Conservation (phyloP, 2,329 filamentous ascomycete genomes). For the Cordyceps militaris region DNA sequence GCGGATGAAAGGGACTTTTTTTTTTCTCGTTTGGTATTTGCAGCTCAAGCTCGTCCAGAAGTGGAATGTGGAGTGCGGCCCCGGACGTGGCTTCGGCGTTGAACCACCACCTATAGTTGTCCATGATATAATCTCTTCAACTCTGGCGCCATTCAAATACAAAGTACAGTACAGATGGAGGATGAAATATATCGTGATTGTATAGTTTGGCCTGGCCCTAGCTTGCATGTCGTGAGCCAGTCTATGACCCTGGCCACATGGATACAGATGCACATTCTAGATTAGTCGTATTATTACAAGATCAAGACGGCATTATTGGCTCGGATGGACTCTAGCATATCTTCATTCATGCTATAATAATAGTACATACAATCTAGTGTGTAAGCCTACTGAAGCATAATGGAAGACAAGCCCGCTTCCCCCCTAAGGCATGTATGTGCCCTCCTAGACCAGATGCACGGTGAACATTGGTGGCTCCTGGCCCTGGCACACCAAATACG, state of each 20-base stretch:
- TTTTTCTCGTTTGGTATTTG: not conserved
- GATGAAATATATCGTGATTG: not conserved
- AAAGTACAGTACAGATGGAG: too few relatives aligned
- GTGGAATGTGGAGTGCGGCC: constrained; percentile 5
- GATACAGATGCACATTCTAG: not conserved
- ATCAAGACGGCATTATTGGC: too few relatives aligned
- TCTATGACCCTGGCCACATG: not conserved
- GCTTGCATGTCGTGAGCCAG: not conserved
- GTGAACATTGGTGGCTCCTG: constrained; percentile 36
- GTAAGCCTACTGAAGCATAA: not conserved
- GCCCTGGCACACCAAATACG: constrained; percentile 60
- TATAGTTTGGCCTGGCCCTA: not conserved
- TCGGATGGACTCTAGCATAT: not conserved
- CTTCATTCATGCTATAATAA: not conserved
- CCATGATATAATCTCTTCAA: not conserved
- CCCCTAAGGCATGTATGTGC: constrained; percentile 10
- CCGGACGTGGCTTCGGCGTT: not conserved
- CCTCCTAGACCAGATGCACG: constrained; percentile 32
- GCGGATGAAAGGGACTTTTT: constrained; percentile 9
- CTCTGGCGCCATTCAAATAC: not conserved
- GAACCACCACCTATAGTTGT: not conserved
- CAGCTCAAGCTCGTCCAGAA: not conserved
- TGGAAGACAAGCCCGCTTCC: not conserved
- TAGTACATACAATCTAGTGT: not conserved
- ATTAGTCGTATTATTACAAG: not conserved